Evolutionary conservation across 257 asterid genomes (phyloP), one percentile per base, ranked within the genome.

Genomic region (Fraxinus anomala): DNA sequence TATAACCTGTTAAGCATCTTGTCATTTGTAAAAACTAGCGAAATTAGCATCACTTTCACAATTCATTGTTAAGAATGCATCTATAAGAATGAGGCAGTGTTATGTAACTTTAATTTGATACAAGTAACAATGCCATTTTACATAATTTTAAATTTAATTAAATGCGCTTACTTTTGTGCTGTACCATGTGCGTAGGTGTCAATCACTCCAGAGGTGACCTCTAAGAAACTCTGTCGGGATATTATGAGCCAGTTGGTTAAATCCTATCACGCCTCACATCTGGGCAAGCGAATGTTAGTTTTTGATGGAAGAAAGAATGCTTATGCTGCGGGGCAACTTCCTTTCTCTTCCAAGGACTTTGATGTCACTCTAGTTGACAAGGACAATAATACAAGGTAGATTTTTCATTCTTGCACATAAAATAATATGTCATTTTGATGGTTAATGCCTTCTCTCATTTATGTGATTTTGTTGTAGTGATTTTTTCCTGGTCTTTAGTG

Each of bases 281-380:
- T 94, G 82, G 92, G 95, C 0, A 76, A 73, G 28, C 54, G 81
- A n/a, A 31, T 0, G 70, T 33, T 94, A 1, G 99, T 96, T 0
- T 94, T 90, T 59, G 99, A 94, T 73, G 97, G 99, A 0, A 39
- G 93, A 2, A 94, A 92, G 40, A 90, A 92, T 77, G 91, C 78
- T 34, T 94, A 91, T 51, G 75, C 92, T 33, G 97, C 97, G 0
- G 97, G 97, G 1, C 61, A 76, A 4, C 72, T 94, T 76, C 97
- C 99, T 0, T 94, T 94, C 44, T 0, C 30, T 0, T 89, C 96
- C 0, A 89, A 89, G 79, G 97, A 92, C 34, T 94, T 94, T 49
- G 84, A 77, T 2, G 77, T 94, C 21, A 85, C 70, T 76, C 89
- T 91, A 11, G 59, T 5, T 8, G 90, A 85, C 24, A 34, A 74